Evolutionary conservation across 306 rosid species (phyloP).

Genomic region (Quercus cerris): DNA sequence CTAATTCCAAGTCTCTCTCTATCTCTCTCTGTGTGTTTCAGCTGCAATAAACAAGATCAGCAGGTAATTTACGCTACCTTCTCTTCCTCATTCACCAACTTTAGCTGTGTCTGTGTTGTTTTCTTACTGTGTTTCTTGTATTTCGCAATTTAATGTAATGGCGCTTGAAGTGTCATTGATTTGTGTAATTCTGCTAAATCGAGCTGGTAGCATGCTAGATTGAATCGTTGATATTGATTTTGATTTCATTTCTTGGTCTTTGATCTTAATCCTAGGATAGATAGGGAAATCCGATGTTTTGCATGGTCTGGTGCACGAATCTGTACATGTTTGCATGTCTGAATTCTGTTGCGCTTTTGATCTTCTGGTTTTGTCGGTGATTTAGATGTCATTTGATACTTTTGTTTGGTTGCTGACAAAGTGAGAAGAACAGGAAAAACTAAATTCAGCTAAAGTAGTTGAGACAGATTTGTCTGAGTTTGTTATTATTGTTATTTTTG

Average conservation of each 20-base stretch:
- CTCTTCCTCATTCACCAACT: conserved; percentile 12
- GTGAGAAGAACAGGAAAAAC: neutral
- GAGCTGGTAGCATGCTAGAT: conserved; percentile 25
- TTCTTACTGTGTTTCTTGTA: neutral
- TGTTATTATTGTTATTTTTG: neutral
- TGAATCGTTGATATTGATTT: neutral
- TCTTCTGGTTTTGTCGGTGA: conserved; percentile 31
- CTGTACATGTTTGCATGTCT: neutral
- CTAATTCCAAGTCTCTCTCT: conserved; percentile 51
- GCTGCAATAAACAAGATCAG: conserved; percentile 42
- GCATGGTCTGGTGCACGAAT: conserved; percentile 30
- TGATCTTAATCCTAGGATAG: conserved; percentile 18
- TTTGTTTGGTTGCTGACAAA: conserved; percentile 18
- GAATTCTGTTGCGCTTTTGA: conserved; percentile 22
- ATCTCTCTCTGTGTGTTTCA: conserved; percentile 21
- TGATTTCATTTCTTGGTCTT: conserved; percentile 25
- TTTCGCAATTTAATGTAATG: conserved; percentile 11
- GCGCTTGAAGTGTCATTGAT: conserved; percentile 23
- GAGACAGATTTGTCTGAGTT: conserved; percentile 19
- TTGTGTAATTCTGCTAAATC: conserved; percentile 34
- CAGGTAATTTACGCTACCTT: conserved; percentile 48
- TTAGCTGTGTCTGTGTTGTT: neutral
- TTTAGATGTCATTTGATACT: conserved; percentile 24
- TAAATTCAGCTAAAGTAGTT: conserved; percentile 14
- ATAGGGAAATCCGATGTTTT: conserved; percentile 19